phyloP scores from a whole-genome alignment of 495 filamentous ascomycete species.

The Xylaria grammica region DNA sequence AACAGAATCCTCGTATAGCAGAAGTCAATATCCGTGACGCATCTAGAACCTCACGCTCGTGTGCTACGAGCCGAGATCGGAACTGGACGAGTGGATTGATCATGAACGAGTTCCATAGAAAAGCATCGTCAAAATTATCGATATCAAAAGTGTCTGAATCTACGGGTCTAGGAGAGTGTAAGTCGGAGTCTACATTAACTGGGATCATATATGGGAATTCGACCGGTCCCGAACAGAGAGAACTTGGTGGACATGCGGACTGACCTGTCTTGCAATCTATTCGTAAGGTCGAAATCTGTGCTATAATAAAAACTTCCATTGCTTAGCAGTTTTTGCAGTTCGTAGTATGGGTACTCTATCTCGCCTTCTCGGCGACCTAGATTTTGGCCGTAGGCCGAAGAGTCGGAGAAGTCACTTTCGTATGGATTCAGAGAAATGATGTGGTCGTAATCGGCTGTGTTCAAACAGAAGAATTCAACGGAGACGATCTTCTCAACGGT shows the following conservation, averaged over 20 bases:
- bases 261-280: slow-evolving; percentile 88
- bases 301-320: slow-evolving; percentile 99
- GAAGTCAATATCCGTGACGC: slow-evolving; percentile 86
- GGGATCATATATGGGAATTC: slow-evolving; percentile 3
- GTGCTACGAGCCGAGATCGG: slow-evolving; percentile 73
- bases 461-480: slow-evolving; percentile 94
- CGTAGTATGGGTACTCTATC: slow-evolving; percentile 84
- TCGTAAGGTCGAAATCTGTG: slow-evolving; percentile 94
- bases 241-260: slow-evolving; percentile 26
- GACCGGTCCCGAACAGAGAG: slow-evolving; percentile 3
- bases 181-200: slow-evolving; percentile 18
- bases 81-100: slow-evolving; percentile 90
- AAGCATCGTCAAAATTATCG: slow-evolving; percentile 83
- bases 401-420: slow-evolving; percentile 50
- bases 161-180: slow-evolving; percentile 37
- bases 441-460: slow-evolving; percentile 80
- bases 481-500: slow-evolving; percentile 82
- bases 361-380: slow-evolving; percentile 67
- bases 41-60: slow-evolving; percentile 78
- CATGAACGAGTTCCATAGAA: slow-evolving; percentile 98
- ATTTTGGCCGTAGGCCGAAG: slow-evolving; percentile 61
- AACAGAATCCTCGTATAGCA: slow-evolving; percentile 90
- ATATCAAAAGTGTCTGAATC: slow-evolving; percentile 72
- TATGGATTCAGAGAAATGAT: slow-evolving; percentile 63
- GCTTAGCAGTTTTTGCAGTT: slow-evolving; percentile 86